Percentiles rank a stretch among this genome's conserved stretches.
Conservation (phyloP, 306 rosid genomes). For the Begonia fuchsioides region DNA sequence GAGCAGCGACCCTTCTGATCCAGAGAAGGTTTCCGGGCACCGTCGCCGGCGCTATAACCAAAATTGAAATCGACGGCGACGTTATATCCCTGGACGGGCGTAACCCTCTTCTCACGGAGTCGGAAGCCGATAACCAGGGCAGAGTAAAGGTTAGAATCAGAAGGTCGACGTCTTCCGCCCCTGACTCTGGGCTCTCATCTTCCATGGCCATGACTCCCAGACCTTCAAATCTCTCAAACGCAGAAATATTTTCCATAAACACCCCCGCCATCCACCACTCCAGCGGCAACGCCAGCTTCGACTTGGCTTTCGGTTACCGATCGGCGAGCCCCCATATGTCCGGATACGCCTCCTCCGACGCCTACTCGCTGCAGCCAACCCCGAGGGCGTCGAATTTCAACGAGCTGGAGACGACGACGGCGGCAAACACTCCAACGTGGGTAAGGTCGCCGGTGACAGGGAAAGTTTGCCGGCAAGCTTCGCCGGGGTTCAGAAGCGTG, state of each 20-base stretch:
- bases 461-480: slow-evolving; percentile 10
- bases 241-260: slow-evolving; percentile 30
- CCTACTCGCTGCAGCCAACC: slow-evolving; percentile 30
- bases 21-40: slow-evolving; percentile 21
- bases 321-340: slow-evolving; percentile 15
- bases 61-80: slow-evolving; percentile 22
- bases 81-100: slow-evolving; percentile 26
- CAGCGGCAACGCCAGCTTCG: background rate
- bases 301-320: slow-evolving; percentile 10
- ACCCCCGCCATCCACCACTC: slow-evolving; percentile 11
- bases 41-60: slow-evolving; percentile 19
- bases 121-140: slow-evolving; percentile 18
- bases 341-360: slow-evolving; percentile 28
- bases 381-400: slow-evolving; percentile 27
- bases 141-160: slow-evolving; percentile 22
- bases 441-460: slow-evolving; percentile 23
- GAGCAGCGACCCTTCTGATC: slow-evolving; percentile 24
- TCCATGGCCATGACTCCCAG: slow-evolving; percentile 22
- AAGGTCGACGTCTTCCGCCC: slow-evolving; percentile 13
- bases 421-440: slow-evolving; percentile 23
- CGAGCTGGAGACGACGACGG: slow-evolving; percentile 16
- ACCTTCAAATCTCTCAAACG: slow-evolving; percentile 30
- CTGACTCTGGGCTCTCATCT: slow-evolving; percentile 15
- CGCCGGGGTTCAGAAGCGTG: slow-evolving; percentile 12
- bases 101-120: slow-evolving; percentile 17